These are phyloP conservation scores for Citrullus amarus DNA, from an alignment of 306 rosid species.

Conservation along the genomic window DNA sequence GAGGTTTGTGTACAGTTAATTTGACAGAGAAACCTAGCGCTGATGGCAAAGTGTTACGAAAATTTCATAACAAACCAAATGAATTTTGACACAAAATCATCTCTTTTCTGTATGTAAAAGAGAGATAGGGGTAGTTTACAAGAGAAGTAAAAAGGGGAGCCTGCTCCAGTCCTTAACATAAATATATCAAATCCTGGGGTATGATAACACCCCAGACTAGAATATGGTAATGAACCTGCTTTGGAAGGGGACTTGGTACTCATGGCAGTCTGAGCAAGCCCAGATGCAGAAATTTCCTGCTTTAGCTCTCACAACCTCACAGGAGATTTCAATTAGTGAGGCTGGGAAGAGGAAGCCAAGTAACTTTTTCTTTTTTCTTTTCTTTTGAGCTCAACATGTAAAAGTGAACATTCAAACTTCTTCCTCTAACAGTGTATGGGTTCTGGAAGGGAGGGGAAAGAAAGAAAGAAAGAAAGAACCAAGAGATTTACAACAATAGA, in stretches of 20 bases:
- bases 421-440: too few species aligned
- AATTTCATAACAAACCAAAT: not conserved
- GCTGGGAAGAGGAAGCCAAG: not conserved
- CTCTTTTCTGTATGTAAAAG: not conserved
- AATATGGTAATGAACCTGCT: not conserved
- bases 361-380: too few species aligned
- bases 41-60: not conserved
- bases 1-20: not conserved
- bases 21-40: not conserved
- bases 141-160: not conserved
- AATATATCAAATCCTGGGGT: not conserved
- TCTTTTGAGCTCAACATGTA: too few species aligned
- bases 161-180: not conserved
- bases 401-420: too few species aligned
- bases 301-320: not conserved
- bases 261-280: not conserved
- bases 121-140: not conserved
- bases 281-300: not conserved
- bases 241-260: not conserved
- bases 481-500: not conserved
- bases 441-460: too few species aligned
- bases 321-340: not conserved
- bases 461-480: too few species aligned
- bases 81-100: not conserved
- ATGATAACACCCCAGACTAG: not conserved